Base-by-base conservation (phyloP, 257 asterid species). In the Nicotiana benthamiana region DNA sequence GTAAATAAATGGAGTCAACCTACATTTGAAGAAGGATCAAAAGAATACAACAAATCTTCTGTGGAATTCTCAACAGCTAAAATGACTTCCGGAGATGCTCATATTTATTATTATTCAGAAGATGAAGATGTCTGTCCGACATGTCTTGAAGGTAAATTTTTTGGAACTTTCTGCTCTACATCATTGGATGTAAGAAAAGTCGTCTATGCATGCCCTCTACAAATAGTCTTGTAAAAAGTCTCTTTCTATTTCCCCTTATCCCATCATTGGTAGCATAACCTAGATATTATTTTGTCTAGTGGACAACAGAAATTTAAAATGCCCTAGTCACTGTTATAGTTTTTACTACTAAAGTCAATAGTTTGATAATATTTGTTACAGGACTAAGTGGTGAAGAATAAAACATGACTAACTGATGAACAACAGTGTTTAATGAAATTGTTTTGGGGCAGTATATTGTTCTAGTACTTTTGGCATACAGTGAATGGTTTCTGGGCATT, bases 51-150 rank as follows among this genome's bases (percentile, higher is more conserved):
- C 84, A 91, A 85, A 80, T 85, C 78, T 24, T 48, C 92, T n/a
- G 80, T 83, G 64, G 89, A 87, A 82, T 85, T 90, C 80, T 86
- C 97, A n/a, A 80, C 88, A 40, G 79, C 86, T 67, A 89, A 90
- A 85, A 36, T 81, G 11, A 79, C 88, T 2, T 63, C 89, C 24
- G 97, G 91, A 77, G 90, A 83, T 77, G 90, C 93, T 79, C 93
- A 89, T 88, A 89, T 88, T 83, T 86, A 92, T 88, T 79, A 92
- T 81, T 88, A 90, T 66, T 81, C 89, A 28, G 98, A 93, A 65
- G 99, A 93, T 78, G 98, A 95, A 84, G 98, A 95, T 87, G 94
- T 91, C 75, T 94, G 98, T 85, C 98, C 98, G 43, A 94, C 98
- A 26, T 94, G 98, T 86, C 98, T 95, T 85, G 98, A 95, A 83